Conservation (phyloP, 768 basidiomycete genomes). For the Clavaria fumosa region DNA sequence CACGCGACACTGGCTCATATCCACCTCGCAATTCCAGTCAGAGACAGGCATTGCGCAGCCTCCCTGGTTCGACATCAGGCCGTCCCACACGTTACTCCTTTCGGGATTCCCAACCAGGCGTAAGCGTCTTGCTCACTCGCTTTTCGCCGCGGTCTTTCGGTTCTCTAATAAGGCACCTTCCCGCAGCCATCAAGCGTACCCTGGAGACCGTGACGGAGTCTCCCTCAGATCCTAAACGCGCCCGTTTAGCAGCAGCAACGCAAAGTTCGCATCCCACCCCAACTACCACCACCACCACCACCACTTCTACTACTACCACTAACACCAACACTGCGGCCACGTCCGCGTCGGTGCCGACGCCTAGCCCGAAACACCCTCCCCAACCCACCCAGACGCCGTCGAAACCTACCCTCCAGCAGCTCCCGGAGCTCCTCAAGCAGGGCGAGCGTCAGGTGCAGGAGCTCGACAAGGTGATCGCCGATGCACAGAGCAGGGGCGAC, state of each 20-base stretch:
- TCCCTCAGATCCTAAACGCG: slow-evolving; percentile 34
- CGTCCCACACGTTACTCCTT: slow-evolving; percentile 31
- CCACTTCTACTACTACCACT: slow-evolving; percentile 11
- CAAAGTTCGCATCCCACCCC: too few relatives aligned
- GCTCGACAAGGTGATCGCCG: slow-evolving; percentile 8
- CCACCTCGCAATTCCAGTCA: slow-evolving; percentile 16
- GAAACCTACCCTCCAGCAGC: too few relatives aligned
- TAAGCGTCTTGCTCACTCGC: slow-evolving; percentile 13
- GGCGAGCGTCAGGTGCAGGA: slow-evolving; percentile 2
- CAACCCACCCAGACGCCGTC: too few relatives aligned
- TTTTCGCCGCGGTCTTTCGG: not conserved
- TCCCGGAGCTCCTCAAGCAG: not conserved
- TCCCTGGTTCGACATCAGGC: slow-evolving; percentile 42
- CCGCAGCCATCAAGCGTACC: slow-evolving; percentile 25
- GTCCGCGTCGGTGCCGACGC: slow-evolving; percentile 1
- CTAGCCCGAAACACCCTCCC: too few relatives aligned
- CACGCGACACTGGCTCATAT: too few relatives aligned
- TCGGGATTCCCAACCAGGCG: slow-evolving; percentile 34
- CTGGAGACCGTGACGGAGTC: slow-evolving; percentile 22
- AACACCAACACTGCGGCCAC: slow-evolving; percentile 5
- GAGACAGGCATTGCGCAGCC: slow-evolving; percentile 21
- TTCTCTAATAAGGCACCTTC: slow-evolving; percentile 8
- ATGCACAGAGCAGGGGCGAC: too few relatives aligned
- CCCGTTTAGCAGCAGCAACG: too few relatives aligned
- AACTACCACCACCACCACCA: slow-evolving; percentile 12